These are phyloP conservation scores for Gliomastix tumulicola DNA, from an alignment of 2,329 filamentous ascomycete genomes.

Conservation along the genomic window DNA sequence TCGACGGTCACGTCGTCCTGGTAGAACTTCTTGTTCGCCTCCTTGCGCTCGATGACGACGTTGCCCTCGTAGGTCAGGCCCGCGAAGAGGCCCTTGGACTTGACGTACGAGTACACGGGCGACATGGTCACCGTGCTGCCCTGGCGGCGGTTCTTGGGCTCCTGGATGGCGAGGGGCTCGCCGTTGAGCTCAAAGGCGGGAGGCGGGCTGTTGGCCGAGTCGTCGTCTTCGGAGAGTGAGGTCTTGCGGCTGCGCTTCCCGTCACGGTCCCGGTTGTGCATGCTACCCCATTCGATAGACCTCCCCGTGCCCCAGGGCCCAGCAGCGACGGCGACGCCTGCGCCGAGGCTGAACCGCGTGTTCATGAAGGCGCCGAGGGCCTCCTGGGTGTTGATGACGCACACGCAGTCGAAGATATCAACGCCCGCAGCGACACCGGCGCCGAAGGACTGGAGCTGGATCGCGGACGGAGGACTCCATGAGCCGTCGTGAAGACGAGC, in stretches of 20 bases:
- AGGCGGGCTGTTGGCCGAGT: constrained; percentile 15
- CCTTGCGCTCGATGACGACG: constrained; percentile 75
- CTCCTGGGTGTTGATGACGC: constrained; percentile 73
- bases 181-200: background rate
- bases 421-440: constrained; percentile 75
- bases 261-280: constrained; percentile 10
- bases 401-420: constrained; percentile 84
- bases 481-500: constrained; percentile 54
- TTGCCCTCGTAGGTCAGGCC: constrained; percentile 84
- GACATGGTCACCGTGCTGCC: too few species aligned
- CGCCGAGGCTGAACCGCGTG: constrained; percentile 68
- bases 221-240: constrained; percentile 15
- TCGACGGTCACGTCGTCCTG: constrained; percentile 46
- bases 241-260: constrained; percentile 17
- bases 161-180: background rate
- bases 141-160: background rate
- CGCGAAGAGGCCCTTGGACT: constrained; percentile 82
- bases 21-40: constrained; percentile 85
- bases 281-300: constrained; percentile 51
- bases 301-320: constrained; percentile 65
- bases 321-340: constrained; percentile 70
- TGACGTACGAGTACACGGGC: constrained; percentile 67
- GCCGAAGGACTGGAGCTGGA: constrained; percentile 73
- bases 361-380: constrained; percentile 73
- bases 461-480: constrained; percentile 78